Conservation (phyloP, 2,329 filamentous ascomycete species). For the Cladophialophora bantiana region DNA sequence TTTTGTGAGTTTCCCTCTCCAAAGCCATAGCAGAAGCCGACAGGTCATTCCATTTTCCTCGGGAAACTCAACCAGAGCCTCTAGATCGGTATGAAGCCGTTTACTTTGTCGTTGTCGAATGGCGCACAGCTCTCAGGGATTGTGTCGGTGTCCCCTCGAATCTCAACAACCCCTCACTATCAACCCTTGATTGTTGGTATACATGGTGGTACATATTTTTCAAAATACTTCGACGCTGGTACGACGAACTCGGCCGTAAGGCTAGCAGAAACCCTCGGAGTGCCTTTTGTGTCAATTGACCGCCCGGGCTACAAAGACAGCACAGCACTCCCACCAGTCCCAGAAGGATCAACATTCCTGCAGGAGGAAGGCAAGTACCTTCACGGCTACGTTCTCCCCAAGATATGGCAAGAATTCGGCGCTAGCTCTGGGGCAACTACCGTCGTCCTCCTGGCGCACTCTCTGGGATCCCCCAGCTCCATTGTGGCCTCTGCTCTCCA, state of each 20-base stretch:
- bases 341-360: constrained; percentile 5
- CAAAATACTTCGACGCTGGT: constrained; percentile 12
- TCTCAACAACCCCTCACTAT: constrained; percentile 4
- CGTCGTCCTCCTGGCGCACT: constrained; percentile 14
- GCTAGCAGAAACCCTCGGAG: constrained; percentile 13
- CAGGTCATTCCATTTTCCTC: neutral
- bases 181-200: constrained; percentile 12
- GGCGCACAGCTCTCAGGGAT: constrained; percentile 11
- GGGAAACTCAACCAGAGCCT: neutral
- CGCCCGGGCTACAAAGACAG: constrained; percentile 16
- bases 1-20: neutral
- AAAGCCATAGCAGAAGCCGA: neutral
- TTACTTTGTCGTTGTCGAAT: constrained; percentile 15
- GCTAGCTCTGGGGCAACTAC: constrained; percentile 5
- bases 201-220: constrained; percentile 19
- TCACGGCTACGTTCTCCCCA: constrained; percentile 15
- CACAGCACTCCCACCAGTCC: constrained; percentile 11
- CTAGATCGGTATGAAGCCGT: constrained; percentile 6
- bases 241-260: neutral
- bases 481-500: constrained; percentile 16
- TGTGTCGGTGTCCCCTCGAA: neutral
- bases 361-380: constrained; percentile 22
- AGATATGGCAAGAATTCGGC: constrained; percentile 18
- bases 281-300: constrained; percentile 15
- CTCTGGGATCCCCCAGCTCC: constrained; percentile 6